Evolutionary conservation across 2,329 filamentous ascomycete species (phyloP).

Genomic region (Macrophomina pseudophaseolina): DNA sequence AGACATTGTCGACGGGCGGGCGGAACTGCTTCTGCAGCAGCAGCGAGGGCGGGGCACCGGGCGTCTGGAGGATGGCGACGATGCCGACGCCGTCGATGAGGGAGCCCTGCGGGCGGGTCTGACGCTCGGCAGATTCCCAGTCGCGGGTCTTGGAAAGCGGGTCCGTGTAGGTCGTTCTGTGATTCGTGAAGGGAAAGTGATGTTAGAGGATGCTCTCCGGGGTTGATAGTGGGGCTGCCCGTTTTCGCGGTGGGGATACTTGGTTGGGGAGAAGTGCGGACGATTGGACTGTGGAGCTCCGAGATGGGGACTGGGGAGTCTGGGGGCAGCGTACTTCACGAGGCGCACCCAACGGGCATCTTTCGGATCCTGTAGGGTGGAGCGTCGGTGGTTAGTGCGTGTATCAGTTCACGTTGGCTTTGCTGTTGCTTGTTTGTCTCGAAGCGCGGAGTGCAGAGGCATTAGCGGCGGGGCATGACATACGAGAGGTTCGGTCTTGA

Average conservation of each 20-base stretch:
- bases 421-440: slow-evolving; percentile 2
- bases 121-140: slow-evolving; percentile 77
- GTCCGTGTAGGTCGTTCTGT: slow-evolving; percentile 63
- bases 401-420: background rate
- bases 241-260: background rate
- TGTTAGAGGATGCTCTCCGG: background rate
- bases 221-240: background rate
- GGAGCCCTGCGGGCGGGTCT: slow-evolving; percentile 65
- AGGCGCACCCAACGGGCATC: slow-evolving; percentile 49
- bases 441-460: background rate
- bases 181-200: background rate
- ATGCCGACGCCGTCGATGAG: slow-evolving; percentile 77
- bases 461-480: slow-evolving; percentile 27
- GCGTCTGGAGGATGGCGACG: slow-evolving; percentile 64
- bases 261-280: slow-evolving; percentile 2
- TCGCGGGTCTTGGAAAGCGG: slow-evolving; percentile 62
- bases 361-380: slow-evolving; percentile 38
- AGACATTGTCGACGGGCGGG: slow-evolving; percentile 63
- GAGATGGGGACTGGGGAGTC: background rate
- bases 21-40: slow-evolving; percentile 60
- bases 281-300: background rate
- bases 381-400: slow-evolving; percentile 6
- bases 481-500: slow-evolving; percentile 44
- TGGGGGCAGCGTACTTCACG: slow-evolving; percentile 39
- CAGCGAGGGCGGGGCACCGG: slow-evolving; percentile 42